Evolutionary conservation across 768 basidiomycete species (phyloP).

Genomic region (Obba rivulosa): DNA sequence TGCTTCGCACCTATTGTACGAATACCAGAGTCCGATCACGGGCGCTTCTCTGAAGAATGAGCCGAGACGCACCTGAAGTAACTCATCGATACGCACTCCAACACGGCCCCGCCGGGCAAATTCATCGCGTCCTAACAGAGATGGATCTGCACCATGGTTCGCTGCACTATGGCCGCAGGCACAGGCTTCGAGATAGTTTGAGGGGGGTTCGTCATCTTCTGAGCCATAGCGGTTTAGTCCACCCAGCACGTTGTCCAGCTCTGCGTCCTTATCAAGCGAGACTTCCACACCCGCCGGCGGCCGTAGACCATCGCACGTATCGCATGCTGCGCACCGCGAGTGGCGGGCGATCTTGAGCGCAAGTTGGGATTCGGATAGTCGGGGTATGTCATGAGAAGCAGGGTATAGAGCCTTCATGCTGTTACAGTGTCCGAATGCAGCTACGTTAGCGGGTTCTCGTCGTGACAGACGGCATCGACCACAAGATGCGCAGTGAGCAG

Average conservation of each 20-base stretch:
- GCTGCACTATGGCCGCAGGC: constrained; percentile 62
- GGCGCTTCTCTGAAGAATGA: not conserved
- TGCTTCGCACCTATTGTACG: not conserved
- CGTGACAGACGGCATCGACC: not conserved
- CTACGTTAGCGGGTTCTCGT: no score
- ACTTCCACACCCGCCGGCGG: constrained; percentile 57
- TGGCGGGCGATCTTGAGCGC: constrained; percentile 82
- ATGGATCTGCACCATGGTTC: constrained; percentile 64
- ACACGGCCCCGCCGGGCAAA: constrained; percentile 68
- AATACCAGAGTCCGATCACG: not conserved
- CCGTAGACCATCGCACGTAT: constrained; percentile 62
- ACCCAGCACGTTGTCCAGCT: constrained; percentile 9
- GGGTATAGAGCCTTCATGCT: constrained; percentile 68
- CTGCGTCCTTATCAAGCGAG: constrained; percentile 43
- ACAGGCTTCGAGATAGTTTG: constrained; percentile 54
- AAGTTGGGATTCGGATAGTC: constrained; percentile 44
- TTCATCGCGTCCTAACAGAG: constrained; percentile 52
- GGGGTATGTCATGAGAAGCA: constrained; percentile 43
- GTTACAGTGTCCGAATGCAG: not conserved
- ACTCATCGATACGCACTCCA: constrained; percentile 76
- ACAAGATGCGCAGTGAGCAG: not conserved
- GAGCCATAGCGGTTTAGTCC: constrained; percentile 60
- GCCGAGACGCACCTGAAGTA: constrained; percentile 57
- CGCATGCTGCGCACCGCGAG: constrained; percentile 62
- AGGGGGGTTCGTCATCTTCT: constrained; percentile 54